These are phyloP conservation scores for Calonectria pseudoreteaudii DNA, from an alignment of 2,329 filamentous ascomycete species.

Conservation along the genomic window DNA sequence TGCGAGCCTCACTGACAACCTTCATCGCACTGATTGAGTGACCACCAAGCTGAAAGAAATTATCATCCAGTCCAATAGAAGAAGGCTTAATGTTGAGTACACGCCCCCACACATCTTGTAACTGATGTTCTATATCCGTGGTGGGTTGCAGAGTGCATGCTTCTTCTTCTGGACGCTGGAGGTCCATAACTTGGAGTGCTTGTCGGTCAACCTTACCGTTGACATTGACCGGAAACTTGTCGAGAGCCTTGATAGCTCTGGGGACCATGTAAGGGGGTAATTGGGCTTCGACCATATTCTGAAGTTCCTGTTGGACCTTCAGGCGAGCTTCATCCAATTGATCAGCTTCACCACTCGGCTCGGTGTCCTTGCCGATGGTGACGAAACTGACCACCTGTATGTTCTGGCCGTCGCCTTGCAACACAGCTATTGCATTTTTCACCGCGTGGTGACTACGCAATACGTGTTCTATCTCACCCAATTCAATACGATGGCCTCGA, in stretches of 20 bases:
- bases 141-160: conserved; percentile 14
- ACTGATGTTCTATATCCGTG: conserved; percentile 26
- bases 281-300: background rate
- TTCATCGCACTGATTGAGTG: conserved; percentile 64
- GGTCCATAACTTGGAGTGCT: conserved; percentile 41
- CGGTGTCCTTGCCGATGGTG: background rate
- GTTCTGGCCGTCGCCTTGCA: background rate
- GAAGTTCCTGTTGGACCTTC: background rate
- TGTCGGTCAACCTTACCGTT: conserved; percentile 32
- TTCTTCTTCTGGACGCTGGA: conserved; percentile 37
- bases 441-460: background rate
- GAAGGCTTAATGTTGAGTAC: conserved; percentile 49
- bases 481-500: conserved; percentile 26
- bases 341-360: background rate
- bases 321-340: background rate
- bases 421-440: background rate
- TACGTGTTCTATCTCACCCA: conserved; percentile 20
- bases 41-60: conserved; percentile 63
- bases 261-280: conserved; percentile 38
- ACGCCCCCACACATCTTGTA: conserved; percentile 52
- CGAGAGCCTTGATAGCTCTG: conserved; percentile 18
- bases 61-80: conserved; percentile 55
- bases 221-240: conserved; percentile 24
- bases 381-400: background rate
- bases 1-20: conserved; percentile 44